Evolutionary conservation across 169 alveolate genomes (phyloP).

Genomic region (Plasmodium berghei): DNA sequence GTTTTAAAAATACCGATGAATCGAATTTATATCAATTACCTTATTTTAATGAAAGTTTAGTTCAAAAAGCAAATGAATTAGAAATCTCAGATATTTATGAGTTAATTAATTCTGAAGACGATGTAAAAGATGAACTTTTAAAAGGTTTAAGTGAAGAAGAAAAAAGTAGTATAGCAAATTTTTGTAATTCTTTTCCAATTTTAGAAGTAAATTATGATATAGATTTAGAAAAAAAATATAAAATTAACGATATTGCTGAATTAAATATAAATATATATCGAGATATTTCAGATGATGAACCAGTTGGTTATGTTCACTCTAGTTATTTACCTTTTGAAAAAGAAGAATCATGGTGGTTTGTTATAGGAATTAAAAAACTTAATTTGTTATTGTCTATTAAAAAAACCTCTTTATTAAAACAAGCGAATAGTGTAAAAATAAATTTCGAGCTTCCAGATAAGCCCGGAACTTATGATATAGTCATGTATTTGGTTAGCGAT

Average conservation of each 20-base stretch:
- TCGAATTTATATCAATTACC: conserved; percentile 95
- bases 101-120: conserved; percentile 97
- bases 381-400: conserved; percentile 91
- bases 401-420: conserved; percentile 85
- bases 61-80: conserved; percentile 88
- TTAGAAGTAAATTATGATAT: conserved; percentile 85
- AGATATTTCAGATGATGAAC: conserved; percentile 84
- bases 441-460: conserved; percentile 88
- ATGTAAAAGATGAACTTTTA: conserved; percentile 90
- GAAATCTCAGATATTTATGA: conserved; percentile 94
- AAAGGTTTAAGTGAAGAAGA: conserved; percentile 85
- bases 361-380: conserved; percentile 93
- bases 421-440: conserved; percentile 78
- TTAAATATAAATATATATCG: conserved; percentile 76
- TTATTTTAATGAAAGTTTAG: conserved; percentile 86
- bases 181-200: conserved; percentile 92
- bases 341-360: conserved; percentile 99
- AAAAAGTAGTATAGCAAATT: conserved; percentile 88
- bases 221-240: conserved; percentile 76
- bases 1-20: conserved; percentile 90
- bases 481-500: conserved; percentile 88
- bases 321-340: conserved; percentile 96
- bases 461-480: conserved; percentile 85
- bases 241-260: conserved; percentile 69
- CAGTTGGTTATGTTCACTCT: conserved; percentile 91